Evolutionary conservation across 1,139 yeast genomes (phyloP).

Genomic region (Kodamaea suecica): DNA sequence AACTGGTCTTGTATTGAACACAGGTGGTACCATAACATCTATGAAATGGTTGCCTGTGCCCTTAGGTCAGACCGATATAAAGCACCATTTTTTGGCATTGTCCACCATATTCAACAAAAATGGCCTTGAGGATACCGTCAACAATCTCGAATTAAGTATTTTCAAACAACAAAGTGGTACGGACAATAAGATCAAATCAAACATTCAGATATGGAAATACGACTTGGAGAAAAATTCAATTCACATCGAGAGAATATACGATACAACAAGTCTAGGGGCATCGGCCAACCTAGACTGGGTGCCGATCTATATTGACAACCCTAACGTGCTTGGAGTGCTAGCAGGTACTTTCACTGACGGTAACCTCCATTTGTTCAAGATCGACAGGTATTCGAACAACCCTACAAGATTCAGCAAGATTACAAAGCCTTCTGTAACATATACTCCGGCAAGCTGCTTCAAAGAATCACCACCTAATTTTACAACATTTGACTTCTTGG

Average conservation of each 20-base stretch:
- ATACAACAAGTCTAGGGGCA: constrained; percentile 50
- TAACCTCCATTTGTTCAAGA: constrained; percentile 49
- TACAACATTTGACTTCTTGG: constrained; percentile 55
- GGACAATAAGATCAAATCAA: constrained; percentile 21
- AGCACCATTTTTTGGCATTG: constrained; percentile 47
- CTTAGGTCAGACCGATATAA: constrained; percentile 16
- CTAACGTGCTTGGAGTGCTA: constrained; percentile 39
- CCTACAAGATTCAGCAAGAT: constrained; percentile 15
- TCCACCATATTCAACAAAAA: constrained; percentile 33
- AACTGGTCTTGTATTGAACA: constrained; percentile 45
- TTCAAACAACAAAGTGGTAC: constrained; percentile 16
- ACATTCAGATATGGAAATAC: constrained; percentile 49
- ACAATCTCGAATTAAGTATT: constrained; percentile 34
- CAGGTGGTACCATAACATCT: constrained; percentile 56
- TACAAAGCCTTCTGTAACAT: constrained; percentile 27
- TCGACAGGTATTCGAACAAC: constrained; percentile 17
- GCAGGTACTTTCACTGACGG: constrained; percentile 67
- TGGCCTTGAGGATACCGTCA: constrained; percentile 23
- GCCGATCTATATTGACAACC: constrained; percentile 24
- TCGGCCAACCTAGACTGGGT: constrained; percentile 54
- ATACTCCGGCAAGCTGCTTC: constrained; percentile 10
- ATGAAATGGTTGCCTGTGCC: constrained; percentile 49
- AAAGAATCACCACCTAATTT: constrained; percentile 8
- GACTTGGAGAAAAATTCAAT: constrained; percentile 25
- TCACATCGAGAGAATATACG: constrained; percentile 30